Conservation (phyloP, 768 basidiomycete genomes). For the Suillus discolor region DNA sequence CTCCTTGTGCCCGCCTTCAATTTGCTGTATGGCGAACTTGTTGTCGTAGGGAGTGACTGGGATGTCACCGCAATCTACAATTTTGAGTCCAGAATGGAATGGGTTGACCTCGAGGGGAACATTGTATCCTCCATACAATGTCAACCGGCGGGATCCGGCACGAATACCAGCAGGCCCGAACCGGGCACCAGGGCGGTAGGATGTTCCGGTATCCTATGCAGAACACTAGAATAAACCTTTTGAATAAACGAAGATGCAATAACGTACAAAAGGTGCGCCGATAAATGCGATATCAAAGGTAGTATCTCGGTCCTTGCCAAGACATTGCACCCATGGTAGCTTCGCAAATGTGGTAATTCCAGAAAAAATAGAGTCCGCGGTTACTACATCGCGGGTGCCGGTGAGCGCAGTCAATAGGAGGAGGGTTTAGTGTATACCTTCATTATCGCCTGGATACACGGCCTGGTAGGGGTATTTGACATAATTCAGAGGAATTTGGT, state of each 20-base stretch:
- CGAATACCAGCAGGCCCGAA: slow-evolving; percentile 88
- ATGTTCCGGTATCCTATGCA: slow-evolving; percentile 66
- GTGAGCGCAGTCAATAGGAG: background rate
- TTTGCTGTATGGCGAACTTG: slow-evolving; percentile 70
- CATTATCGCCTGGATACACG: slow-evolving; percentile 55
- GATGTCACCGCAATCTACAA: slow-evolving; percentile 81
- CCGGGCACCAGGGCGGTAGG: slow-evolving; percentile 81
- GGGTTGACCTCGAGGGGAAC: slow-evolving; percentile 75
- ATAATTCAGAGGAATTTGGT: slow-evolving; percentile 69
- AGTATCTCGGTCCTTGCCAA: slow-evolving; percentile 58
- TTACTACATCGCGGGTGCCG: slow-evolving; percentile 44
- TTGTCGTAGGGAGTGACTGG: slow-evolving; percentile 82
- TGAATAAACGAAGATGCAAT: background rate
- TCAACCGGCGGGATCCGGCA: slow-evolving; percentile 73
- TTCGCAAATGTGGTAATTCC: slow-evolving; percentile 87
- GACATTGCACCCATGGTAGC: slow-evolving; percentile 82
- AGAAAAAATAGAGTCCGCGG: slow-evolving; percentile 78
- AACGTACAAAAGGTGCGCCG: slow-evolving; percentile 72
- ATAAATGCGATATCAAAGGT: slow-evolving; percentile 83
- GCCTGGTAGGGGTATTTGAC: slow-evolving; percentile 68
- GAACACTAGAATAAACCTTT: slow-evolving; percentile 1
- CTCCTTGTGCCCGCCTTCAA: slow-evolving; percentile 70
- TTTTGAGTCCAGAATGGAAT: slow-evolving; percentile 63
- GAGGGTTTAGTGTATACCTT: slow-evolving; percentile 42
- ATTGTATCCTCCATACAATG: slow-evolving; percentile 78